phyloP scores from a whole-genome alignment of 495 filamentous ascomycete genomes.

The Penicillium atrosanguineum region DNA sequence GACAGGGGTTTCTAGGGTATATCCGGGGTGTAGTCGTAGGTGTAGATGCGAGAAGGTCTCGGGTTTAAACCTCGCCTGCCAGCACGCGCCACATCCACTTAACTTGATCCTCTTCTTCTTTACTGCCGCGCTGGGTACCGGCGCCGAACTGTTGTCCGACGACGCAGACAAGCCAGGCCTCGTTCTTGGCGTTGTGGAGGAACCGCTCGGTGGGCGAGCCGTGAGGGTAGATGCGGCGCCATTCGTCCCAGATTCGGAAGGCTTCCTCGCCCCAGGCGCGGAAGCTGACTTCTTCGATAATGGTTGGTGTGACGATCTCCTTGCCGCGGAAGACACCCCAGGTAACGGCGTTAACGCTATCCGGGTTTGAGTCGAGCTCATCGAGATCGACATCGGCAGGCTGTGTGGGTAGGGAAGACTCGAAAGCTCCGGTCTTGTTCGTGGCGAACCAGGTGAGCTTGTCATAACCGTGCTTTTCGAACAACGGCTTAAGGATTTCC shows the following conservation, averaged over 20 bases:
- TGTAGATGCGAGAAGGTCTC: neutral
- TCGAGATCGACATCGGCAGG: conserved; percentile 32
- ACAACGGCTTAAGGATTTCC: conserved; percentile 53
- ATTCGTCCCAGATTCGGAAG: conserved; percentile 92
- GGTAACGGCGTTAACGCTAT: conserved; percentile 86
- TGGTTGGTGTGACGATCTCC: conserved; percentile 96
- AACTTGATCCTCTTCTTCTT: conserved; percentile 43
- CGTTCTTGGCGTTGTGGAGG: conserved; percentile 61
- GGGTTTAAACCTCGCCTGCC: conserved; percentile 21
- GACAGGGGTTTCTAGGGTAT: conserved; percentile 16
- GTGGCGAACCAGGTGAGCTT: conserved; percentile 83
- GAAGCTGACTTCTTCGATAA: conserved; percentile 96
- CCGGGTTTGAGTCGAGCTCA: conserved; percentile 36
- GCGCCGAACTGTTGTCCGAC: conserved; percentile 77
- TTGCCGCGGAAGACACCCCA: conserved; percentile 97
- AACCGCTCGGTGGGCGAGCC: conserved; percentile 65
- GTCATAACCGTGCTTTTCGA: conserved; percentile 55
- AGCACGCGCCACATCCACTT: conserved; percentile 46
- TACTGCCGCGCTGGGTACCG: conserved; percentile 37
- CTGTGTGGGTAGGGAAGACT: conserved; percentile 53
- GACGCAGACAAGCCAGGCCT: conserved; percentile 85
- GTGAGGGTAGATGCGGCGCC: conserved; percentile 77
- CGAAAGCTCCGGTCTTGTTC: conserved; percentile 68
- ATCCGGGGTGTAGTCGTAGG: conserved; percentile 8
- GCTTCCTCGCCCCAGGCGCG: conserved; percentile 94